phyloP scores from a whole-genome alignment of 2,329 filamentous ascomycete genomes.

The Calonectria hawksworthii region DNA sequence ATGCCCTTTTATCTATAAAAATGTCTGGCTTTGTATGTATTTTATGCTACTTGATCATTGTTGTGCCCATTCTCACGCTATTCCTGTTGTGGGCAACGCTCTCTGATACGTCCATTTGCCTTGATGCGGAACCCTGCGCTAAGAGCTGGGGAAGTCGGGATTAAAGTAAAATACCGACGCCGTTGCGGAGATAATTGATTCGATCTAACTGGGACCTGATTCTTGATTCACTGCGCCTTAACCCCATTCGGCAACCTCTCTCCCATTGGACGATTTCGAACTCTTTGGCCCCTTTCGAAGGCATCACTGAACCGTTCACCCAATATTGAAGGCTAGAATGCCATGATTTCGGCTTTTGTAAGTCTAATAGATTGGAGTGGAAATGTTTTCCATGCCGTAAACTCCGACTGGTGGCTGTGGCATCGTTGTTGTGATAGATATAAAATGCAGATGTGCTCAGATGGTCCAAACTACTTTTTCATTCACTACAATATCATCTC shows the following conservation, averaged over 20 bases:
- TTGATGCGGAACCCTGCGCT: neutral
- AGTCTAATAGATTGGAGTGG: neutral
- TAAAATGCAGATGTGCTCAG: neutral
- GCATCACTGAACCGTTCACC: neutral
- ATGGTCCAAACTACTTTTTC: neutral
- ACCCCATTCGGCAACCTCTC: constrained; percentile 10
- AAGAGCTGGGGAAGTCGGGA: neutral
- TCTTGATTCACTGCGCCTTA: neutral
- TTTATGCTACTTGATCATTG: neutral
- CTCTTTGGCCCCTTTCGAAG: neutral
- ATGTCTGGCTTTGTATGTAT: neutral
- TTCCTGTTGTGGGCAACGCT: neutral
- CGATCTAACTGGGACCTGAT: neutral
- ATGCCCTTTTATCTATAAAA: neutral
- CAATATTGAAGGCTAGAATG: too few species aligned
- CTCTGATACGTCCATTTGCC: neutral
- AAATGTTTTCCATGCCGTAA: neutral
- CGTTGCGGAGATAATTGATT: neutral
- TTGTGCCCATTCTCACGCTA: neutral
- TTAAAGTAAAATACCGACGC: neutral
- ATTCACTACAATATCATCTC: neutral
- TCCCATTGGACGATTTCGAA: constrained; percentile 3
- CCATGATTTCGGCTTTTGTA: neutral
- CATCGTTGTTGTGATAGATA: neutral
- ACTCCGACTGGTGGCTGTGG: neutral